Evolutionary conservation across 768 basidiomycete species (phyloP), one percentile per base, ranked within the genome.

Genomic region (Suillus subluteus): DNA sequence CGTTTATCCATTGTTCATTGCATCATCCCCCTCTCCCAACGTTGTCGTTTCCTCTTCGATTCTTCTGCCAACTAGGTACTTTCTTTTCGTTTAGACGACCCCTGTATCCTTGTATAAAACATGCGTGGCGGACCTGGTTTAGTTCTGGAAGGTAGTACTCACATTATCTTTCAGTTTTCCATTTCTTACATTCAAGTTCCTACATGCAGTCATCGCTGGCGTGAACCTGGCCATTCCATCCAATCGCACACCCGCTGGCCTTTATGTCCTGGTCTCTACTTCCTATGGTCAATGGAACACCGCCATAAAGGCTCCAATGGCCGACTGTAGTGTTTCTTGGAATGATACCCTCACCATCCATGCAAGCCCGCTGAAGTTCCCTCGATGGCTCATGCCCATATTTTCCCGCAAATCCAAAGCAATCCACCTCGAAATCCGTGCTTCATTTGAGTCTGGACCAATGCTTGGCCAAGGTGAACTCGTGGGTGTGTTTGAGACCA

Each of bases 391-490:
- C 21, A 37, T 37, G 32, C 32, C 35, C 11, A 37, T 56, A 4
- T 56, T 56, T 21, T 11, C 32, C 11, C 18, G 30, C 2, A 35
- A 12, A 21, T 56, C 11, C 11, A 56, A 35, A 56, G 55, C 11
- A 35, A 35, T 56, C 21, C 21, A 37, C 11, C 32, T 58, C 3
- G 35, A 58, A 38, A 23, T 58, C 13, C 56, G 56, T 12, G 11
- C 56, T 35, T 58, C 56, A 18, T 58, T 58, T 37, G 37, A 58
- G n/a, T 18, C n/a, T 38, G 56, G 13, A 56, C 21, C 5, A 26
- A 50, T 50, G 35, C 55, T 38, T n/a, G 56, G 35, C 38, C 56
- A 21, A 58, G 56, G n/a, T 38, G 56, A 38, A n/a, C 56, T 58
- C 15, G n/a, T 56, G 21, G 55, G 21, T 37, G 21, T 11, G 13